Base-by-base conservation (phyloP, 305 asterid genomes). In the Lippia alba region DNA sequence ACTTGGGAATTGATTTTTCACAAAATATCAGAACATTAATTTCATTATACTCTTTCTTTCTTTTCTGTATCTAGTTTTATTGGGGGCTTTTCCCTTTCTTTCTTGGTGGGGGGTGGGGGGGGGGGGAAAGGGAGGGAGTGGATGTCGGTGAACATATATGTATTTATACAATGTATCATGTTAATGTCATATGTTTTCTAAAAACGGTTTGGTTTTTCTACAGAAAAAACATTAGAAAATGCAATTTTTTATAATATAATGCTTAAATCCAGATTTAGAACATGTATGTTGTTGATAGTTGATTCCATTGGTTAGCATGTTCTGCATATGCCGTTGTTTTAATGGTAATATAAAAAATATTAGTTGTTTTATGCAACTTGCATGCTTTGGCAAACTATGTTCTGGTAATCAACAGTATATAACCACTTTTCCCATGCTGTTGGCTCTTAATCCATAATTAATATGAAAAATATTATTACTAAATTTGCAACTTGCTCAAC, bases 341-440 rank as follows among this genome's bases (percentile, higher is more conserved):
- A 59, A 53, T 41, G 64, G 53, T 56, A 34, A 57, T 54, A 16
- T 15, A 50, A 19, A 68, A 36, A 24, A 64, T 41, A 17, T 8
- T 78, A 64, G 36, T 61, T 75, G 69, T 78, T 73, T 67, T 76
- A 79, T 55, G 70, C 86, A 70, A 72, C 83, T 79, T 82, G 74
- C 81, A 67, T 67, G 58, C 41, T 67, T 74, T 61, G 71, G 70
- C 41, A 66, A 69, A 68, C 76, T 48, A 36, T 73, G 71, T 51
- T 69, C 76, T 71, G 74, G 50, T 72, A 56, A 61, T 76, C 67
- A 66, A 46, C 73, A 63, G 51, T 53, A 17, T 12, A 8, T 55
- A 16, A 65, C 33, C 36, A 61, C 36, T 64, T 64, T 24, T 67
- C 66, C 61, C 51, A 39, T 64, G 64, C 56, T 72, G 71, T 72